These are phyloP conservation scores for Guyanaporus albipodus DNA, from an alignment of 768 basidiomycete species.

Conservation along the genomic window DNA sequence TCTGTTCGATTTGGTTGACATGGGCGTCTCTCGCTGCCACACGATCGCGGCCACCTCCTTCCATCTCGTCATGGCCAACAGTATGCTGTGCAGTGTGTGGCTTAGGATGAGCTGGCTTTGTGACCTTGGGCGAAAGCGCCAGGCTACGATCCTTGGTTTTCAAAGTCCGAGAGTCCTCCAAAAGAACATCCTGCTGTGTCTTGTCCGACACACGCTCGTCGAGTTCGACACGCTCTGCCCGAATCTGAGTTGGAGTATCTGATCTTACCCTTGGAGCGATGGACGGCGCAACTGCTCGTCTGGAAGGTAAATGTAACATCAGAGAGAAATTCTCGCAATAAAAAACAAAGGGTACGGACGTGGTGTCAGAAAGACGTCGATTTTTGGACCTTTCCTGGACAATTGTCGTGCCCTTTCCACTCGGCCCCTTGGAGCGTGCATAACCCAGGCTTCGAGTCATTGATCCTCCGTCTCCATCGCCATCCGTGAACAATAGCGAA, in stretches of 20 bases:
- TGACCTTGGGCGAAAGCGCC: background rate
- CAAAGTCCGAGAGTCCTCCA: background rate
- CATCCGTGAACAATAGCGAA: background rate
- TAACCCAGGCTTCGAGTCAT: background rate
- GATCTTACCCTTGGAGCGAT: background rate
- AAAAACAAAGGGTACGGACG: slow-evolving; percentile 8
- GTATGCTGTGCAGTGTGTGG: background rate
- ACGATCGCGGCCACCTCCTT: no score
- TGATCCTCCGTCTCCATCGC: background rate
- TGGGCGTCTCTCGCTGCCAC: background rate
- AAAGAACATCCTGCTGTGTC: background rate
- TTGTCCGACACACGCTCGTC: background rate
- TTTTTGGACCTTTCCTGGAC: background rate
- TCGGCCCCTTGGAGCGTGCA: no score
- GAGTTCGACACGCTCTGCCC: background rate
- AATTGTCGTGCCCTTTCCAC: background rate
- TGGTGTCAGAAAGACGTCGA: background rate
- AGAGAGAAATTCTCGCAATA: background rate
- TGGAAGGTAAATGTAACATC: background rate
- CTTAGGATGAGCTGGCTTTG: background rate
- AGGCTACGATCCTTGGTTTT: background rate
- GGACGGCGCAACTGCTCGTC: background rate
- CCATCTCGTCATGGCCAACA: background rate
- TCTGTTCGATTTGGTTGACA: background rate
- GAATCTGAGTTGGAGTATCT: background rate